Base-by-base conservation (phyloP, 352 stramenopile genomes). In the Pythium folliculosum region DNA sequence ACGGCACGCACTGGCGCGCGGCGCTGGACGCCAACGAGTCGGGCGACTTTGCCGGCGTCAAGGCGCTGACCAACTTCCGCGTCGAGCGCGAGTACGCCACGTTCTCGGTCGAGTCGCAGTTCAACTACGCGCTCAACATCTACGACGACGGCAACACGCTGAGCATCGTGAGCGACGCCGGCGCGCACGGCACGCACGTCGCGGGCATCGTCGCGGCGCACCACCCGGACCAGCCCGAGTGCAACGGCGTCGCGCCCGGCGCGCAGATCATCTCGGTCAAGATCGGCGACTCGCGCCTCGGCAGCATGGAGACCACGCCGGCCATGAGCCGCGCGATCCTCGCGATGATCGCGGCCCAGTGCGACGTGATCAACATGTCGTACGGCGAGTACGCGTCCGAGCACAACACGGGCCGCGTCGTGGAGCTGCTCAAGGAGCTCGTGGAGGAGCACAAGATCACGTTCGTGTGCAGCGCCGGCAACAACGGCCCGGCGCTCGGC, bases 331-430 rank as follows among this genome's bases (percentile, higher is more conserved):
- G 97, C 52, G 97, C 91, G 0, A 86, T 99, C 48, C 82, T 96
- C 51, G 91, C 96, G 5, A 91, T 97, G 22, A 87, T 96, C 57
- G 71, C 89, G 35, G 71, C 88, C 38, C 91, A 92, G 17, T 93
- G 87, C n/a, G 93, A 99, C 73, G 59, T 99, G 0, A 87, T 99
- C 30, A 99, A 99, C 82, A 96, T 99, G 81, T 98, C 88, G 48
- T 99, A 98, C 74, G 97, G 96, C 25, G 97, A 99, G 77, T 93
- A 96, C 44, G 92, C 85, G 27, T 84, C 75, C 22, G 72, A 96
- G 70, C 86, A 95, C 54, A 89, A 98, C 74, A 79, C 75, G 45
- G 93, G 95, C n/a, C 82, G 94, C 53, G 76, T 98, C 22, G 80
- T 96, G 9, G 81, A 98, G 63, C 67, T 98, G 30, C 86, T 88